Evolutionary conservation across 2,329 filamentous ascomycete genomes (phyloP).

Genomic region (Calonectria naviculata): DNA sequence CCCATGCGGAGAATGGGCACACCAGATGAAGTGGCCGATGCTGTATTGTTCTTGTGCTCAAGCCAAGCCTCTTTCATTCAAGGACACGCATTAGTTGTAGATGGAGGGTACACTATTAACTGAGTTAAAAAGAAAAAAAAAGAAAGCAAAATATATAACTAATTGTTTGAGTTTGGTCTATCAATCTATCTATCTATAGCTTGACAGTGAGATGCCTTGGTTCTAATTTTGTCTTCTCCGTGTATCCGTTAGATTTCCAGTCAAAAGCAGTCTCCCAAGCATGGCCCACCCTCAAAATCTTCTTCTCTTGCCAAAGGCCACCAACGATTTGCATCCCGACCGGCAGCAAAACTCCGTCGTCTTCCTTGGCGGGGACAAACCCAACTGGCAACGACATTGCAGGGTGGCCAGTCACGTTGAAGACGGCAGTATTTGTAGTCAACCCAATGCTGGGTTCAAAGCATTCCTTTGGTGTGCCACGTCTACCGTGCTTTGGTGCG

Average conservation of each 20-base stretch:
- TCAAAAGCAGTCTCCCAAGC: constrained; percentile 59
- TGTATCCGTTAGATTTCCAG: constrained; percentile 44
- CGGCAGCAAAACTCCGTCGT: constrained; percentile 52
- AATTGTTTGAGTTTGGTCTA: background rate
- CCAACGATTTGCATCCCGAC: constrained; percentile 68
- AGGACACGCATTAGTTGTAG: constrained; percentile 62
- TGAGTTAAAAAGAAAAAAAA: constrained; percentile 32
- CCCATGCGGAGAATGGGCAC: constrained; percentile 64
- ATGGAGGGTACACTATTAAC: constrained; percentile 64
- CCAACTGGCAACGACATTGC: constrained; percentile 64
- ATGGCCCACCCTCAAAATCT: constrained; percentile 54
- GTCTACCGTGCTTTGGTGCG: constrained; percentile 53
- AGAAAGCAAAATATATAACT: too few relatives aligned
- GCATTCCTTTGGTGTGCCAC: constrained; percentile 53
- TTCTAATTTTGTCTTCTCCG: background rate
- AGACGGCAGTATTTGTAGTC: constrained; percentile 66
- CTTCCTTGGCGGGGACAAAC: constrained; percentile 53
- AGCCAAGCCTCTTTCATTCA: constrained; percentile 62
- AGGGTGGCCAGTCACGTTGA: constrained; percentile 68
- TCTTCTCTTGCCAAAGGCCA: constrained; percentile 61
- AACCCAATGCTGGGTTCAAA: constrained; percentile 64
- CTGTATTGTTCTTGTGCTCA: constrained; percentile 61
- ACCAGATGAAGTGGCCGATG: constrained; percentile 60
- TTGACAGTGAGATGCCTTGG: background rate
- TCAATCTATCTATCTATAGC: background rate